These are phyloP conservation scores for Parafenestella ontariensis DNA, from an alignment of 2,329 filamentous ascomycete genomes.

Conservation along the genomic window DNA sequence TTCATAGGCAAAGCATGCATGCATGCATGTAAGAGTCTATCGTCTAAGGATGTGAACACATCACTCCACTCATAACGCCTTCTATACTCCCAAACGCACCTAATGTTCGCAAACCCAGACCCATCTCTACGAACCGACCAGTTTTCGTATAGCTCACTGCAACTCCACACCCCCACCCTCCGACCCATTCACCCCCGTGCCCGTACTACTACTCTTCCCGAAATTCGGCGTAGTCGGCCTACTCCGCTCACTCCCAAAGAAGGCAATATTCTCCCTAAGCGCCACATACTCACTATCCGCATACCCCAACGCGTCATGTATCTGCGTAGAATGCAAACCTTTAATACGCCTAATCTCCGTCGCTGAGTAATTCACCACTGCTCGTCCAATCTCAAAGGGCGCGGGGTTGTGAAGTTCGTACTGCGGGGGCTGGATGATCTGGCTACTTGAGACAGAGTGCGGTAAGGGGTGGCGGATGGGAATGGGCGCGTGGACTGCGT, in stretches of 20 bases:
- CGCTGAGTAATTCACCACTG: conserved; percentile 91
- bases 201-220: conserved; percentile 15
- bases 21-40: no score
- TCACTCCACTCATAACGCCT: no score
- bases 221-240: conserved; percentile 48
- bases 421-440: conserved; percentile 21
- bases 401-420: conserved; percentile 46
- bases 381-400: conserved; percentile 79
- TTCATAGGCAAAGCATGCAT: no score
- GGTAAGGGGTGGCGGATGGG: conserved; percentile 25
- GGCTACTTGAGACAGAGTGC: conserved; percentile 21
- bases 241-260: conserved; percentile 60
- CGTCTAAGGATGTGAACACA: no score
- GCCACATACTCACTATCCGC: conserved; percentile 95
- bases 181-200: not conserved
- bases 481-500: conserved; percentile 26
- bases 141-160: not conserved
- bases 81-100: no score
- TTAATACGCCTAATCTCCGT: conserved; percentile 83
- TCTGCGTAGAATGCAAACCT: conserved; percentile 82
- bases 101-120: no score
- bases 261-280: conserved; percentile 83
- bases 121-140: no score
- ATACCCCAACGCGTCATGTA: conserved; percentile 81
- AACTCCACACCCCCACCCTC: conserved; percentile 9